Conservation (phyloP, 2,329 filamentous ascomycete genomes). For the Fusarium pseudocircinatum region DNA sequence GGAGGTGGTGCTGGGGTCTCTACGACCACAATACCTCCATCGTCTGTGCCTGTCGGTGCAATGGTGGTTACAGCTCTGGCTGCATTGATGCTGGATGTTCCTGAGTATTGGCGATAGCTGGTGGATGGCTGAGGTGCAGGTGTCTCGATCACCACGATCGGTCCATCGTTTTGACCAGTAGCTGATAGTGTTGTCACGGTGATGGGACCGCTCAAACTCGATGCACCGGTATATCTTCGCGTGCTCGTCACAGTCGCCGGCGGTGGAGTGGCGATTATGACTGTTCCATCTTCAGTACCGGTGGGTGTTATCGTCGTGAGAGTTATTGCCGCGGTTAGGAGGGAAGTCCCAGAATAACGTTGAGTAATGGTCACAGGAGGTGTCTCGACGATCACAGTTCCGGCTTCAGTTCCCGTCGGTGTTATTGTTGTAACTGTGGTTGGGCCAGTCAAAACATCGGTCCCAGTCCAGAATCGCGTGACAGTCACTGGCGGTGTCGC, state of each 20-base stretch:
- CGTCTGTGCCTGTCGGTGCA: neutral
- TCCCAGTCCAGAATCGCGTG: neutral
- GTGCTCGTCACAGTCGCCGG: neutral
- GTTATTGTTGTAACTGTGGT: neutral
- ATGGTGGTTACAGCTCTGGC: neutral
- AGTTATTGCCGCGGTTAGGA: neutral
- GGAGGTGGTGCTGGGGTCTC: conserved; percentile 8
- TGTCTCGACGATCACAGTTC: neutral
- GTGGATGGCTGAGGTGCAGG: neutral
- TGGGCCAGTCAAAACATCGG: neutral
- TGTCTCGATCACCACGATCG: neutral
- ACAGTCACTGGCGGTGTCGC: neutral
- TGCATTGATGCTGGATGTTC: neutral
- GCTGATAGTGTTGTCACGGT: neutral
- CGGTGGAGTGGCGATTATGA: neutral
- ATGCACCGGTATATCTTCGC: neutral
- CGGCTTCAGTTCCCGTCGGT: neutral
- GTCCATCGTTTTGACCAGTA: neutral
- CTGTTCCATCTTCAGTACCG: neutral
- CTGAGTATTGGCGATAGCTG: neutral
- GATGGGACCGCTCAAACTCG: neutral
- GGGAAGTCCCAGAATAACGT: neutral
- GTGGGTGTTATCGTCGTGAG: neutral
- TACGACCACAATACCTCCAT: neutral
- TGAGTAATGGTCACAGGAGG: neutral